phyloP scores from a whole-genome alignment of 352 stramenopile genomes.

The Phytophthora hibernalis region DNA sequence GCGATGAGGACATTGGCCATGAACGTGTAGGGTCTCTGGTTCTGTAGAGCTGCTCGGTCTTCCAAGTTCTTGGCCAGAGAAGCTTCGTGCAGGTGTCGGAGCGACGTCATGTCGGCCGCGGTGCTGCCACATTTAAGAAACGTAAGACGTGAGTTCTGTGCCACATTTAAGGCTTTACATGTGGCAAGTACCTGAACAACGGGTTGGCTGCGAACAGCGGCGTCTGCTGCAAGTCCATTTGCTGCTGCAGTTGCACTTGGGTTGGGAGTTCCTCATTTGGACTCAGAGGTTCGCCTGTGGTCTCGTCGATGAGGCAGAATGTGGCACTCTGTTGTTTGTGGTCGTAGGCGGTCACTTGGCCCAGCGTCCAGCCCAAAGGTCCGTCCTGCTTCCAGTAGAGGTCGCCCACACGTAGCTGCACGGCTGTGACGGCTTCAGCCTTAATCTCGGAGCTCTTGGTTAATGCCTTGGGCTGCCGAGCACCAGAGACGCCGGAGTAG shows the following conservation, averaged over 20 bases:
- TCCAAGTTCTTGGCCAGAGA: constrained; percentile 90
- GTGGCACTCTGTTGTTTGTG: constrained; percentile 40
- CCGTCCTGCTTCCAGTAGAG: constrained; percentile 87
- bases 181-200: constrained; percentile 48
- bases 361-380: constrained; percentile 65
- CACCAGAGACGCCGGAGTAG: constrained; percentile 1
- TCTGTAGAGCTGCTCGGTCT: constrained; percentile 75
- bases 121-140: constrained; percentile 39
- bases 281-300: constrained; percentile 57
- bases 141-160: no score
- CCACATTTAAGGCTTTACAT: constrained; percentile 5
- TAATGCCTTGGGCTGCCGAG: constrained; percentile 19
- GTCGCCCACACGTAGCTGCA: constrained; percentile 67
- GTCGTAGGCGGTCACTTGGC: constrained; percentile 69
- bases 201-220: constrained; percentile 79
- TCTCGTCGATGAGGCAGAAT: constrained; percentile 69
- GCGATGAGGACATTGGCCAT: constrained; percentile 90
- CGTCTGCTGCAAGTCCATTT: constrained; percentile 54
- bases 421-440: constrained; percentile 20
- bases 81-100: constrained; percentile 86
- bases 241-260: constrained; percentile 16
- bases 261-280: constrained; percentile 8
- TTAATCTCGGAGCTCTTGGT: constrained; percentile 19
- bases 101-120: constrained; percentile 84
- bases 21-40: constrained; percentile 87